Evolutionary conservation across 495 filamentous ascomycete genomes (phyloP).

Genomic region (Tuber microsphaerosporum): DNA sequence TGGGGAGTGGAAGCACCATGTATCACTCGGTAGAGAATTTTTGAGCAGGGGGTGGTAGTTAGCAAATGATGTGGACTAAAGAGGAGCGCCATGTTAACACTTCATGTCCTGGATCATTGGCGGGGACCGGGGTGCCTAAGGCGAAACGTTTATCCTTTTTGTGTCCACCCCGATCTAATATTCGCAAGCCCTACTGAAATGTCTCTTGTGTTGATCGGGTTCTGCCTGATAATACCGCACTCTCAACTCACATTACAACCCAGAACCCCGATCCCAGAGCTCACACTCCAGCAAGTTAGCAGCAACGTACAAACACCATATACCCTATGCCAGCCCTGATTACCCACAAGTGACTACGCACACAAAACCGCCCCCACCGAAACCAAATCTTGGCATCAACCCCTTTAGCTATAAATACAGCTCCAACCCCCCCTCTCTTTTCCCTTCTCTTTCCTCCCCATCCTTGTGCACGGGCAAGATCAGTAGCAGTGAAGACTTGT

Average conservation of each 20-base stretch:
- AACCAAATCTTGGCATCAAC: no score
- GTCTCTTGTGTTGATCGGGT: no score
- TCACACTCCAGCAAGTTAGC: no score
- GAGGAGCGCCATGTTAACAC: not conserved
- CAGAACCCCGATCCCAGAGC: no score
- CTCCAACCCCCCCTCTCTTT: no score
- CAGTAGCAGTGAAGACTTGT: conserved; percentile 49
- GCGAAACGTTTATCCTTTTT: not conserved
- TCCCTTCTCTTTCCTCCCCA: not conserved
- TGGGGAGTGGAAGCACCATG: not conserved
- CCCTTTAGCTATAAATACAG: no score
- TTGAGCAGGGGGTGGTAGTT: not conserved
- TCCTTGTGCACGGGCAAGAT: conserved; percentile 45
- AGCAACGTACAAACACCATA: no score
- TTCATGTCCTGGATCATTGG: not conserved
- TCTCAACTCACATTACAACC: no score
- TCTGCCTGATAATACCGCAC: no score
- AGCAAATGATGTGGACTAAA: not conserved
- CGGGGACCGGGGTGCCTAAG: not conserved
- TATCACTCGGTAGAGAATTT: not conserved
- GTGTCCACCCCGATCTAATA: not conserved
- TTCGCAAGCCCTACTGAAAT: not conserved
- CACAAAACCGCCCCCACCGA: no score
- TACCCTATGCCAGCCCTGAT: no score
- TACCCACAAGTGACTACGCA: no score